Evolutionary conservation across 129 eudicot genomes (phyloP).

Genomic region (Lactuca saligna): DNA sequence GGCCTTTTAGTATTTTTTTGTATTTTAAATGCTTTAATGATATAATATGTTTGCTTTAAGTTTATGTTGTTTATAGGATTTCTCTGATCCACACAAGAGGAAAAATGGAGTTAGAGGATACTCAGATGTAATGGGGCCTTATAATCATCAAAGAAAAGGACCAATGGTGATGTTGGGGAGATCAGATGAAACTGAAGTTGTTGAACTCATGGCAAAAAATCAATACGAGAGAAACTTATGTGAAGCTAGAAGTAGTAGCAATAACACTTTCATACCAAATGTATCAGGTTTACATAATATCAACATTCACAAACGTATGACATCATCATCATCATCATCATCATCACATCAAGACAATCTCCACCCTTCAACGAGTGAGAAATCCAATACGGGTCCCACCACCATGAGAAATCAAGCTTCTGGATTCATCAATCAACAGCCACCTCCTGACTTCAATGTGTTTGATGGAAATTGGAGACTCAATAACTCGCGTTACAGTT

Average conservation of each 20-base stretch:
- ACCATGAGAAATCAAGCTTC: conserved; percentile 23
- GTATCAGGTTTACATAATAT: conserved; percentile 19
- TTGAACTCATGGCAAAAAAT: conserved; percentile 76
- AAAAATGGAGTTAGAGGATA: conserved; percentile 36
- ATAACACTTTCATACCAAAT: conserved; percentile 16
- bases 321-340: conserved; percentile 12
- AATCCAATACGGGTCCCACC: conserved; percentile 15
- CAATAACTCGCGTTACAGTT: conserved; percentile 21
- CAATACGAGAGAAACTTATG: conserved; percentile 58
- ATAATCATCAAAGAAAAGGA: conserved; percentile 41
- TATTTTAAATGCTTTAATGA: background rate
- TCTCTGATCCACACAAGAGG: conserved; percentile 38
- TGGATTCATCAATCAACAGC: conserved; percentile 18
- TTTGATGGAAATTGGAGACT: conserved; percentile 24
- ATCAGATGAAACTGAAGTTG: conserved; percentile 75
- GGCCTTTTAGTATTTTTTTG: background rate
- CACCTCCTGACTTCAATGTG: conserved; percentile 18
- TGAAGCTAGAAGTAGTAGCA: conserved; percentile 28
- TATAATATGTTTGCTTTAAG: background rate
- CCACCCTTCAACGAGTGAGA: conserved; percentile 24
- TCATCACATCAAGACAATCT: conserved; percentile 29
- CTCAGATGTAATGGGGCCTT: conserved; percentile 31
- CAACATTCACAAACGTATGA: conserved; percentile 23
- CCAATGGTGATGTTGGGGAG: conserved; percentile 32
- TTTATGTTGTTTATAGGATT: conserved; percentile 40